Evolutionary conservation across 1,284 basidiomycete genomes (phyloP).

Genomic region (Cutaneotrichosporon sp.): DNA sequence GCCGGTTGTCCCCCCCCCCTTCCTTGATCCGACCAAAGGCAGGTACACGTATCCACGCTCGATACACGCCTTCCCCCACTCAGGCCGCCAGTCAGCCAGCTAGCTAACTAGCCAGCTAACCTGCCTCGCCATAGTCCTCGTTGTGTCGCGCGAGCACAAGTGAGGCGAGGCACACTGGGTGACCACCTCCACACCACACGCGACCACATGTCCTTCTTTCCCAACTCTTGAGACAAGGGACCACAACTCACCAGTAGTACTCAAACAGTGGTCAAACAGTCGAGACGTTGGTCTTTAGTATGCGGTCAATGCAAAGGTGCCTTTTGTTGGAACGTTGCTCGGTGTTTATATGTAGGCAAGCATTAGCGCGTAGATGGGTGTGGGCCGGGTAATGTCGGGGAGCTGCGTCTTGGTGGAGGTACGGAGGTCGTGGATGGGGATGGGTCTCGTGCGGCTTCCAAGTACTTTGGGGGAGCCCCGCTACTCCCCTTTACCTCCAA

Average conservation of each 20-base stretch:
- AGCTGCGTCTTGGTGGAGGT: background rate
- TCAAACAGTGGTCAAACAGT: constrained; percentile 12
- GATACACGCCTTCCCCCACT: too few species aligned
- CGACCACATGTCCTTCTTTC: background rate
- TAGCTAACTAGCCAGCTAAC: too few species aligned
- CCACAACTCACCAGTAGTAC: constrained; percentile 7
- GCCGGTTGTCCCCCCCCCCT: too few species aligned
- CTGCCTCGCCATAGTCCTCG: too few species aligned
- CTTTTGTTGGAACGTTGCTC: background rate
- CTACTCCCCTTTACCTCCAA: background rate
- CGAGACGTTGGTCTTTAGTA: constrained; percentile 4
- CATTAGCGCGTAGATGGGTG: background rate
- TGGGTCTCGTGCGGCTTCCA: too few species aligned
- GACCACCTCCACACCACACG: constrained; percentile 2
- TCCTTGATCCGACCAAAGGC: too few species aligned
- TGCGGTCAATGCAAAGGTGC: constrained; percentile 8
- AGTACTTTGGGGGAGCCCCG: background rate
- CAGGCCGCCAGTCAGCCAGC: too few species aligned
- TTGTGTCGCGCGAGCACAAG: too few species aligned
- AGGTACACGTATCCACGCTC: too few species aligned
- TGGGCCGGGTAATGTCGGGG: constrained; percentile 12
- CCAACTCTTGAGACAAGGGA: background rate
- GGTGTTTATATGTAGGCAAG: background rate
- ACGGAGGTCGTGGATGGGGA: background rate
- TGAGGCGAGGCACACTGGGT: background rate